A percentile compares a stretch with the other conserved stretches of the same genome.
phyloP scores from a whole-genome alignment of 2,329 filamentous ascomycete genomes.

The Talaromyces verruculosus region DNA sequence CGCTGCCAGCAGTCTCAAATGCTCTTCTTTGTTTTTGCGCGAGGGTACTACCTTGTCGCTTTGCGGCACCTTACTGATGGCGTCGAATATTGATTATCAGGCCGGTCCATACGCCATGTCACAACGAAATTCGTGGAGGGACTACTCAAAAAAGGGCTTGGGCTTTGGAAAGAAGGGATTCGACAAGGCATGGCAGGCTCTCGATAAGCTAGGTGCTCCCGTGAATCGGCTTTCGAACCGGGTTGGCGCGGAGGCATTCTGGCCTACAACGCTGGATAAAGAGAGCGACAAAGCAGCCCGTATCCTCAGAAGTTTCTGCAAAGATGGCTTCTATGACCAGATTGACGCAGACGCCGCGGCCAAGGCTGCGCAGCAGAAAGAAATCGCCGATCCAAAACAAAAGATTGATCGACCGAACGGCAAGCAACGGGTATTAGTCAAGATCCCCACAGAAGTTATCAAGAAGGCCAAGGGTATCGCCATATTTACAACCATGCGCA shows the following conservation, averaged over 20 bases:
- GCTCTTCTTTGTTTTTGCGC: background rate
- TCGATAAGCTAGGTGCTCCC: conserved; percentile 70
- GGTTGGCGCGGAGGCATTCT: conserved; percentile 77
- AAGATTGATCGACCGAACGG: conserved; percentile 56
- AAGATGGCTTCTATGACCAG: conserved; percentile 64
- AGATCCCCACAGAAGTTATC: conserved; percentile 83
- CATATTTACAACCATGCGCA: conserved; percentile 94
- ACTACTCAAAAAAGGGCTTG: conserved; percentile 44
- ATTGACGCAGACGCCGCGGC: conserved; percentile 45
- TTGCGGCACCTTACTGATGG: conserved; percentile 18
- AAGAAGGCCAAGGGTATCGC: conserved; percentile 86
- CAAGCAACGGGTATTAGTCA: conserved; percentile 68
- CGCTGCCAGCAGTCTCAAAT: conserved; percentile 6
- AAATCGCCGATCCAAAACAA: conserved; percentile 39
- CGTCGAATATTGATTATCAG: background rate
- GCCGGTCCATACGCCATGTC: conserved; percentile 31
- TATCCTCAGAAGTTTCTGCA: conserved; percentile 87
- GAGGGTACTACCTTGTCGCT: conserved; percentile 16
- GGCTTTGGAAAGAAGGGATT: conserved; percentile 61
- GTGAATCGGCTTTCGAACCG: conserved; percentile 81
- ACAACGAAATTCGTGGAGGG: conserved; percentile 55
- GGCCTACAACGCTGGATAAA: conserved; percentile 80
- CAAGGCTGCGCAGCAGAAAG: conserved; percentile 49
- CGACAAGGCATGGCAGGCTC: conserved; percentile 68
- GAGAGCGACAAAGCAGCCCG: conserved; percentile 90